These are phyloP conservation scores for Xerocomus spinulosus DNA, from an alignment of 768 basidiomycete species.

Conservation along the genomic window DNA sequence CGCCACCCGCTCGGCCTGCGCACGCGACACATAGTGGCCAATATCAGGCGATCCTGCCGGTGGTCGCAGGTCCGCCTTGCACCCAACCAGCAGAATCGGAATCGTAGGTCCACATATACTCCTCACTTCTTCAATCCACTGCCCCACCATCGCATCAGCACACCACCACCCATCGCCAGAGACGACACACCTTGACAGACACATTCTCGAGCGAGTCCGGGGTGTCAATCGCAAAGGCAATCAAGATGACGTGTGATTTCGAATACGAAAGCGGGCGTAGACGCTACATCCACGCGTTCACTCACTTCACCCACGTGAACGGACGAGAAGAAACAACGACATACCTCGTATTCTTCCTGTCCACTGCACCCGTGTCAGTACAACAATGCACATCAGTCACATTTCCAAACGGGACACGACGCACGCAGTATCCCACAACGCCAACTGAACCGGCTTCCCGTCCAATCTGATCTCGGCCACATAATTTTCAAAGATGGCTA, in stretches of 20 bases:
- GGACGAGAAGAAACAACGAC: no score
- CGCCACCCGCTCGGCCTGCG: conserved; percentile 80
- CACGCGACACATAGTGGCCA: conserved; percentile 62
- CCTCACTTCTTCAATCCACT: conserved; percentile 99
- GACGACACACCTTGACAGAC: conserved; percentile 64
- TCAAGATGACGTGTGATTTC: conserved; percentile 97
- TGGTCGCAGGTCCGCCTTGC: conserved; percentile 90
- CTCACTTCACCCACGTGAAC: no score
- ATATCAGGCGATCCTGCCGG: conserved; percentile 43
- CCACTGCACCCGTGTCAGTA: conserved; percentile 50
- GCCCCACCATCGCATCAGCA: background rate
- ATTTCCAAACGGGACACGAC: conserved; percentile 29
- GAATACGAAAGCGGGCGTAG: conserved; percentile 96
- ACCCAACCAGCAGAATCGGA: conserved; percentile 93
- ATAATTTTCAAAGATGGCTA: conserved; percentile 97
- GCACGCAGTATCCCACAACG: conserved; percentile 99
- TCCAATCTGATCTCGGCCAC: conserved; percentile 97
- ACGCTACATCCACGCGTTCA: conserved; percentile 46
- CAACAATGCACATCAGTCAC: no score
- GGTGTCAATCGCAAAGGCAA: conserved; percentile 94
- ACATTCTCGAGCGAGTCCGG: conserved; percentile 98
- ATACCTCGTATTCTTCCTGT: conserved; percentile 96
- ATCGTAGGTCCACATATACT: conserved; percentile 91
- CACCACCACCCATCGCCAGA: background rate
- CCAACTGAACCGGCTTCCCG: conserved; percentile 95